Evolutionary conservation across 192 early-diverging fungal genomes (phyloP), one percentile per base, ranked within the genome.

Genomic region (Coemansia sp.): DNA sequence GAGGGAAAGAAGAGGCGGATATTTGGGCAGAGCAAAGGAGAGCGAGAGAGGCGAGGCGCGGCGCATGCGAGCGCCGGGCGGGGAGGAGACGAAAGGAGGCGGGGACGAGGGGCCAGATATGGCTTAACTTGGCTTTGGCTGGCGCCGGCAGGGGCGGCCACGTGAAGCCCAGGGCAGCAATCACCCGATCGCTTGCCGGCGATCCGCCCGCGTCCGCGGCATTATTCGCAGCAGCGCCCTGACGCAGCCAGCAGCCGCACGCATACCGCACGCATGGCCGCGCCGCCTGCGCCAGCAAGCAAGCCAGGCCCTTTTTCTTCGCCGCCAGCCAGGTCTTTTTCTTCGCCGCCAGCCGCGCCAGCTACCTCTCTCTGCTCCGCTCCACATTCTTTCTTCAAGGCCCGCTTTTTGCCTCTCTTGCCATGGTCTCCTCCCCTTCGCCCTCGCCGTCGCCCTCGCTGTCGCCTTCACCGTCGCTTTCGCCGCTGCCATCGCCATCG

Each of bases 121-220:
- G 26, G 26, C 26, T 26, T 26, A 26, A 26, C 26, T 26, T 26
- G 26, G 26, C 26, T 26, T 26, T 26, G 26, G 46, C 46, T 47
- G 46, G 46, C 46, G 46, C 46, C 7, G 57, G 57, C 57, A 19
- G 57, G 57, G 51, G 51, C 42, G 19, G 37, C 57, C 57, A 59
- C 57, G 57, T 59, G 57, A 37, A 59, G 57, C 5, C 57, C 36
- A 5, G 32, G 57, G 36, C 57, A 18, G 39, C 39, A 37, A 59
- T 59, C 57, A 59, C 57, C 57, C 57, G 57, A 54, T 43, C 67
- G 68, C 45, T 62, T 61, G 55, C 54, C 51, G 51, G 51, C 51
- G 51, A 54, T 54, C 51, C 12, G 51, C 51, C 51, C 26, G 51
- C 12, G 51, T 22, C 51, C 26, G 51, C 51, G 51, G 51, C 21